Base-by-base conservation (phyloP, 495 filamentous ascomycete species). In the Sordaria brevicollis region DNA sequence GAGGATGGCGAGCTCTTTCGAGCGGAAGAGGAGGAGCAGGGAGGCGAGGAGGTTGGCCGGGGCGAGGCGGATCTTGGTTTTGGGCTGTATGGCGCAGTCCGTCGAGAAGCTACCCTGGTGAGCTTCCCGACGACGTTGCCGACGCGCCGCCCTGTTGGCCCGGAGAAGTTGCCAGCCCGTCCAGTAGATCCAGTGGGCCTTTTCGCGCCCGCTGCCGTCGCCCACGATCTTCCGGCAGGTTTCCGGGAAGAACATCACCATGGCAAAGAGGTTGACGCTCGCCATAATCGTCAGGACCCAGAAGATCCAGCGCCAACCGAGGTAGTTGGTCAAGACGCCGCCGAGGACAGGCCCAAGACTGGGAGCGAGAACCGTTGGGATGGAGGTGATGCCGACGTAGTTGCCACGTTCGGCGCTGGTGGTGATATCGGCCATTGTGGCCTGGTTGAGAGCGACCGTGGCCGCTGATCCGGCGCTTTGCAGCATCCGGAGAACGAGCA, bases 231-330 rank as follows among this genome's bases (percentile, higher is more conserved):
- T 82, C 5, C 89, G 83, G 65, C 83, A 84, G 0, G 89, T 92
- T 75, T 91, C 89, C 2, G 88, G 88, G 37, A 87, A 82, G 68
- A 83, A 77, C 35, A 85, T 57, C 19, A 85, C 11, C 67, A 88
- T 78, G 0, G 82, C 25, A 4, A 80, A 49, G 3, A 85, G 76
- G 37, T 82, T 81, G 19, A 81, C 73, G 0, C 78, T 83, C 0
- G 79, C 81, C 11, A 83, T 73, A 25, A 90, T 89, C 54, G 82
- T 74, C 33, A 92, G 77, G 67, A 92, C 90, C 87, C 87, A 91
- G 75, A 92, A 93, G 35, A 90, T 89, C 62, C 80, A 81, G 33
- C 88, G 80, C 90, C 90, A 92, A 2, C 89, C 89, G 1, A 89
- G 78, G 43, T 81, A 89, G 41, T 90, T 80, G 9, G 81, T 79